Conservation (phyloP, 371 early-diverging fungal species). For the Haplosporangium sp. region DNA sequence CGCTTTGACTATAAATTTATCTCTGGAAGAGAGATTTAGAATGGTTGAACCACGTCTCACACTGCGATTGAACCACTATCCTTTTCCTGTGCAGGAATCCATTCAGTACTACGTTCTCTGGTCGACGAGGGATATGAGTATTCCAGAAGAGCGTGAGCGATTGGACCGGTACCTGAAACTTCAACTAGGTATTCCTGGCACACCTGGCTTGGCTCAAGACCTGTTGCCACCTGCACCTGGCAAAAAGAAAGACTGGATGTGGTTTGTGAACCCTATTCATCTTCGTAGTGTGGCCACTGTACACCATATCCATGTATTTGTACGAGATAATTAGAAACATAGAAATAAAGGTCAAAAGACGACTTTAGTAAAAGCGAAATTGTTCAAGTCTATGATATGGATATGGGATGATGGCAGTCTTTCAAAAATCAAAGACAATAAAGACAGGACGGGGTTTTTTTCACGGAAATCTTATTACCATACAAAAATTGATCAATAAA, state of each 20-base stretch:
- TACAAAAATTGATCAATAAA: too few species aligned
- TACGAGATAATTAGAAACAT: conserved; percentile 20
- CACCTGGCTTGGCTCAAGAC: conserved; percentile 9
- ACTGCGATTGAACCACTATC: conserved; percentile 43
- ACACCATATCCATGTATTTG: conserved; percentile 50
- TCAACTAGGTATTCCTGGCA: conserved; percentile 9
- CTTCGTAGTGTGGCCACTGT: conserved; percentile 47
- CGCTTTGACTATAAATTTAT: not conserved
- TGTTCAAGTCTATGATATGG: too few species aligned
- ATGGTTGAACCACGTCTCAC: conserved; percentile 32
- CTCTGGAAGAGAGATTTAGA: conserved; percentile 8
- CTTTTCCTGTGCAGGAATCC: conserved; percentile 44
- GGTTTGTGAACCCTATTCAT: conserved; percentile 46
- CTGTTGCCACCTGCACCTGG: conserved; percentile 23
- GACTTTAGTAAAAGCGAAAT: too few species aligned
- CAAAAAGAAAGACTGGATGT: conserved; percentile 50
- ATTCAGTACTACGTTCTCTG: conserved; percentile 55
- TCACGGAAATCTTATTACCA: too few species aligned
- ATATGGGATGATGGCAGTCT: too few species aligned
- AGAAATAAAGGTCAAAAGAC: too few species aligned
- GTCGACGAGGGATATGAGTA: conserved; percentile 47
- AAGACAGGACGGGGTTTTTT: too few species aligned
- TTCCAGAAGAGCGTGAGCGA: conserved; percentile 14
- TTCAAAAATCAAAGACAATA: too few species aligned
- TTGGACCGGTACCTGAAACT: conserved; percentile 24